Base-by-base conservation (phyloP, 2,329 filamentous ascomycete genomes). In the Ciborinia camelliae region DNA sequence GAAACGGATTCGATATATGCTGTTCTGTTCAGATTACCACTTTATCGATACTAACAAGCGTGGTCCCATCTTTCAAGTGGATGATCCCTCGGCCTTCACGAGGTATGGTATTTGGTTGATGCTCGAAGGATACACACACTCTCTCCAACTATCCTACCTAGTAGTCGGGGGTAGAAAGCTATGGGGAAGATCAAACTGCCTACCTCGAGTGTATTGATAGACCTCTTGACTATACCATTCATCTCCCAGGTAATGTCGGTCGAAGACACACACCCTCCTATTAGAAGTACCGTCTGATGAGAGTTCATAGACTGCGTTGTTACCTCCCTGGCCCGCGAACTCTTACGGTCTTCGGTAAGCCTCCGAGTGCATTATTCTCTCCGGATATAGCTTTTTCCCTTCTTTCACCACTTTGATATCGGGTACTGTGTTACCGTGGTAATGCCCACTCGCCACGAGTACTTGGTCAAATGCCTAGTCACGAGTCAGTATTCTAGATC, bases 21-120 rank as follows among this genome's bases (percentile, higher is more conserved):
- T 91, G 91, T 0, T 89, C 89, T 0, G 89, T 91, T 20, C 83
- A 86, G 6, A 91, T 72, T 26, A 91, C 80, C 0, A 91, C 80
- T 20, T 79, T 77, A 69, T 91, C 82, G 43, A 91, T 84, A 12
- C 81, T 78, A 26, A 77, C 77, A 0, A 91, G 70, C 1, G 75
- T 76, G 0, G 76, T 69, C 0, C 86, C 87, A 30, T 85, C 81
- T 51, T 78, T 80, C 1, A 91, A 75, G 0, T 80, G 76, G 0
- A 86, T 75, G 0, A 74, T 79, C 0, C 82, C 80, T 0, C 83
- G 83, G 10, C 87, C 80, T 0, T 79, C 71, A n/a, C n/a, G n/a
- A n/a, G n/a, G n/a, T n/a, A n/a, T n/a, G 0, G 66, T 50, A n/a
- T 37, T 32, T 5, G 54, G 26, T 6, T 68, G 64, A 4, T 63